A percentile compares a stretch with the other conserved stretches of the same genome.
phyloP scores from a whole-genome alignment of 345 rosid genomes.

The Populus pruinosa region DNA sequence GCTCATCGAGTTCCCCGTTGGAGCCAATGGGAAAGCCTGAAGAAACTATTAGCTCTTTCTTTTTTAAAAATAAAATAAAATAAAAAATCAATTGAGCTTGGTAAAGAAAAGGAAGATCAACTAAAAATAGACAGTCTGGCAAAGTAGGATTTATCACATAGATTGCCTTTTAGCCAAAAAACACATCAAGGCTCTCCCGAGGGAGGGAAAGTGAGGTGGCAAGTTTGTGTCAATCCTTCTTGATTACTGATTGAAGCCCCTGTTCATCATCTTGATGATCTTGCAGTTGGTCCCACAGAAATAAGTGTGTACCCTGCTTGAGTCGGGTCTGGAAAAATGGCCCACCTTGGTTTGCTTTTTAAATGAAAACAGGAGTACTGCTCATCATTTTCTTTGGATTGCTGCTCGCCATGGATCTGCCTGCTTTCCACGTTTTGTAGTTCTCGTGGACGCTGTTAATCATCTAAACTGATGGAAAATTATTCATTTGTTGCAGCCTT shows the following conservation, averaged over 20 bases:
- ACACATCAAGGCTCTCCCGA: neutral
- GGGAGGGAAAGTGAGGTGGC: neutral
- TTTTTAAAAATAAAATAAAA: neutral
- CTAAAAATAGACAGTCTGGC: neutral
- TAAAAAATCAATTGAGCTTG: neutral
- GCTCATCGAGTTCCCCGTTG: neutral
- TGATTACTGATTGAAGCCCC: neutral
- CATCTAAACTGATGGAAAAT: slow-evolving; percentile 7
- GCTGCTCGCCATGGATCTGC: slow-evolving; percentile 18
- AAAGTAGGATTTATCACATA: neutral
- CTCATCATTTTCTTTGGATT: slow-evolving; percentile 37
- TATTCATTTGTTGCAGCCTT: slow-evolving; percentile 29
- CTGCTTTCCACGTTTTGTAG: slow-evolving; percentile 3
- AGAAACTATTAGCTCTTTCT: neutral
- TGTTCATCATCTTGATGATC: neutral
- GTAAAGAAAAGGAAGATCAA: neutral
- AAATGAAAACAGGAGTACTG: slow-evolving; percentile 18
- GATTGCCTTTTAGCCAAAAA: neutral
- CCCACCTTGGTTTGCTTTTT: slow-evolving; percentile 21
- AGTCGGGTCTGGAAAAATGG: neutral
- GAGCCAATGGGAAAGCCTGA: neutral
- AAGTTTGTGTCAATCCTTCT: neutral
- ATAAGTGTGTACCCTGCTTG: neutral
- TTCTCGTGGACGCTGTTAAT: slow-evolving; percentile 6
- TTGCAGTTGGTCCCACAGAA: neutral